A percentile compares a stretch with the other conserved stretches of the same genome.
Conservation (phyloP, 495 filamentous ascomycete species). For the Podospora comata region DNA sequence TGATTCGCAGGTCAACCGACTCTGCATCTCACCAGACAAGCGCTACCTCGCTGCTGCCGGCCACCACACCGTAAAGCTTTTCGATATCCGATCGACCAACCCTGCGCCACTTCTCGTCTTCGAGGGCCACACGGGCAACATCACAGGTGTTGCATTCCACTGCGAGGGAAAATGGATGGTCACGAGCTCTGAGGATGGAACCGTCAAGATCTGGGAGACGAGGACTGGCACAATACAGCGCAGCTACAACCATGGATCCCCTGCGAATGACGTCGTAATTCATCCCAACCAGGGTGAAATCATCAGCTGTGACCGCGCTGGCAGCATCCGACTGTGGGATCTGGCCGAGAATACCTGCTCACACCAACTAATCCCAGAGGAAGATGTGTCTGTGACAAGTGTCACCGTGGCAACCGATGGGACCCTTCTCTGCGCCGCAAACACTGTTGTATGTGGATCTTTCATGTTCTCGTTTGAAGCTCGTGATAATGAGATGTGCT, state of each 20-base stretch:
- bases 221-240: conserved; percentile 81
- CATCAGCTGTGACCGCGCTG: conserved; percentile 89
- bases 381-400: conserved; percentile 86
- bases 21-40: conserved; percentile 98
- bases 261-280: conserved; percentile 95
- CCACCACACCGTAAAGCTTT: conserved; percentile 92
- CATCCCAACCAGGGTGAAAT: conserved; percentile 98
- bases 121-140: conserved; percentile 90
- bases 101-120: conserved; percentile 88
- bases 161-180: conserved; percentile 99
- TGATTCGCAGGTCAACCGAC: conserved; percentile 95
- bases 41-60: conserved; percentile 92
- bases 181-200: conserved; percentile 95
- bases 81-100: conserved; percentile 95
- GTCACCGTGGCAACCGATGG: conserved; percentile 96
- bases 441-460: conserved; percentile 66
- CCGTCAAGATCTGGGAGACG: conserved; percentile 99
- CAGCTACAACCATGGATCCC: conserved; percentile 80
- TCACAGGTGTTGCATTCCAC: conserved; percentile 95
- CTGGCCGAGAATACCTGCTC: conserved; percentile 94
- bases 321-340: conserved; percentile 95
- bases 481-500: conserved; percentile 1
- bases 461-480: neutral
- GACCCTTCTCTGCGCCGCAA: conserved; percentile 89
- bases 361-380: conserved; percentile 93